A percentile compares a stretch with the other conserved stretches of the same genome.
Evolutionary conservation across 2,329 filamentous ascomycete genomes (phyloP).

Genomic region (Epicoccum nigrum): DNA sequence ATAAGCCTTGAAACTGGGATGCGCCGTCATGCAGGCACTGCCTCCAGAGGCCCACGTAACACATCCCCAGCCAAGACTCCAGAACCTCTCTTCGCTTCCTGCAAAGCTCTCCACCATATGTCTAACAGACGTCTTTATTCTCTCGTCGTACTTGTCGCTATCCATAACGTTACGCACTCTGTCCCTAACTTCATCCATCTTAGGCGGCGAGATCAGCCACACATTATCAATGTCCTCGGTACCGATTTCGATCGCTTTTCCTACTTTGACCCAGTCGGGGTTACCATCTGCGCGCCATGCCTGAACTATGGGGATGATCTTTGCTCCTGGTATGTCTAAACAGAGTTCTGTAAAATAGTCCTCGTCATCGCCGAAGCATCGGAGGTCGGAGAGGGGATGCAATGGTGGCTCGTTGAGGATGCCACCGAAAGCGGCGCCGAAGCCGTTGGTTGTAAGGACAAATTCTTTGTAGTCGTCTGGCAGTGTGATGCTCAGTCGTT

Average conservation of each 20-base stretch:
- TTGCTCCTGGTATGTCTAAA: neutral
- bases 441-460: neutral
- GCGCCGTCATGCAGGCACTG: neutral
- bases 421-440: neutral
- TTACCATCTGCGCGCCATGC: neutral
- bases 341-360: neutral
- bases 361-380: neutral
- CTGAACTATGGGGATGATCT: neutral
- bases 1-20: neutral
- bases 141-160: neutral
- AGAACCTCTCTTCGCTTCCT: neutral
- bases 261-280: neutral
- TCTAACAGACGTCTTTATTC: neutral
- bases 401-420: neutral
- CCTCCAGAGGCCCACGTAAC: neutral
- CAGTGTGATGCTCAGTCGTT: neutral
- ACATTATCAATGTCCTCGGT: neutral
- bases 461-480: neutral
- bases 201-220: neutral
- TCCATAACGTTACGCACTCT: neutral
- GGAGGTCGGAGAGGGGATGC: neutral
- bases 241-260: neutral
- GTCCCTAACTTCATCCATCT: neutral
- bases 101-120: neutral
- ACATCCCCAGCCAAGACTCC: neutral